phyloP scores from a whole-genome alignment of 441 rosid genomes.

The Aquilaria agallochum region DNA sequence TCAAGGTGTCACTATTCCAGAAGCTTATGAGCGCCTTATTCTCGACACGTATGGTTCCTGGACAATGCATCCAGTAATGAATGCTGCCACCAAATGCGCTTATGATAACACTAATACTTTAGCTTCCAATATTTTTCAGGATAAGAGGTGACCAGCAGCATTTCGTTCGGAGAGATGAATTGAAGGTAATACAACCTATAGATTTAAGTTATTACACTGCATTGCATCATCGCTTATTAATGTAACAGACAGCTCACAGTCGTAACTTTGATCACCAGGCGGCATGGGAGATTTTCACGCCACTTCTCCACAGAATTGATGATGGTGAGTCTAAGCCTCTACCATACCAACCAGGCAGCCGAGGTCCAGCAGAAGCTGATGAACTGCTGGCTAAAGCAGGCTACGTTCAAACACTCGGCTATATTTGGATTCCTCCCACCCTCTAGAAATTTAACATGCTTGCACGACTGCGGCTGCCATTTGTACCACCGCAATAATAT shows the following conservation, averaged over 20 bases:
- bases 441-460: slow-evolving; percentile 27
- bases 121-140: slow-evolving; percentile 28
- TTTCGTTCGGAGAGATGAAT: slow-evolving; percentile 91
- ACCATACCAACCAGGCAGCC: slow-evolving; percentile 72
- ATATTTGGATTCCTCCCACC: slow-evolving; percentile 93
- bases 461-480: neutral
- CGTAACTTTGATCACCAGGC: slow-evolving; percentile 43
- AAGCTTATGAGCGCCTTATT: slow-evolving; percentile 91
- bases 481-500: slow-evolving; percentile 4
- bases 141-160: slow-evolving; percentile 95
- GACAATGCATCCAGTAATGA: neutral
- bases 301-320: slow-evolving; percentile 76
- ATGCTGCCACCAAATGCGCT: no score
- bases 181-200: slow-evolving; percentile 47
- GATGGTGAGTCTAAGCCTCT: slow-evolving; percentile 67
- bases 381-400: slow-evolving; percentile 70
- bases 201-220: no score
- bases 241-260: slow-evolving; percentile 6
- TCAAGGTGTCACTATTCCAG: slow-evolving; percentile 75
- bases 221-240: no score
- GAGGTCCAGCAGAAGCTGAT: slow-evolving; percentile 90
- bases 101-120: neutral
- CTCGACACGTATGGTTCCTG: slow-evolving; percentile 73
- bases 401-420: slow-evolving; percentile 85
- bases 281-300: slow-evolving; percentile 96